Evolutionary conservation across 1,284 basidiomycete species (phyloP), one percentile per base, ranked within the genome.

Genomic region (Moesziomyces globuligerus): DNA sequence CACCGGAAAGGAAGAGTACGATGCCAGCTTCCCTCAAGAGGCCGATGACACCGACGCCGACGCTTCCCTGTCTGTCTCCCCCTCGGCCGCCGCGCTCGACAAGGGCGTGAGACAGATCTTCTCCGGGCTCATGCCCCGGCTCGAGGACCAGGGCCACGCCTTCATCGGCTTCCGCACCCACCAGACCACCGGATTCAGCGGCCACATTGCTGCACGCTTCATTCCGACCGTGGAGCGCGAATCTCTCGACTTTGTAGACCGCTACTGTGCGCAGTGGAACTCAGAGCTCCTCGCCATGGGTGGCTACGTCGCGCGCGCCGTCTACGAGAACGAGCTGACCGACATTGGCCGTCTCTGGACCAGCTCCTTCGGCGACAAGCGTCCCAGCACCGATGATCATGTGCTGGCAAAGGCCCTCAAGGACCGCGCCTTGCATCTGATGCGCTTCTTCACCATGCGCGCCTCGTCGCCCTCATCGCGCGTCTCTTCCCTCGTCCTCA

Each of bases 181-280:
- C 21, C 95, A 98, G 83, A 96, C 94, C 7, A 96, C 94, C 3
- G 93, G 94, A 45, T 89, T 96, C 41, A 92, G 91, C 4, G 94
- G 94, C 0, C 93, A 95, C 76, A 88, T 98, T 83, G 89, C 93
- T 2, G 90, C 92, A 2, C 87, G 94, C 8, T 98, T 98, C 81
- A 96, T 98, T 59, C 93, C 94, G 0, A 98, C 95, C 0, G 95
- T 98, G 3, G 95, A 98, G 83, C 88, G 95, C 68, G 95, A 98
- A 83, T 92, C 91, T 0, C 90, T 97, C 67, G 94, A 96, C 83
- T 82, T 85, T 52, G 78, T 83, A 48, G 79, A 83, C 37, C 74
- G 74, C 29, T 82, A 79, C 48, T 83, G 83, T 49, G 75, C 75
- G 23, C 71, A 80, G 38, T 66, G 71, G 62, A 71, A 75, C 51